These are phyloP conservation scores for Talaromyces thailandensis DNA, from an alignment of 495 filamentous ascomycete genomes.

Conservation along the genomic window DNA sequence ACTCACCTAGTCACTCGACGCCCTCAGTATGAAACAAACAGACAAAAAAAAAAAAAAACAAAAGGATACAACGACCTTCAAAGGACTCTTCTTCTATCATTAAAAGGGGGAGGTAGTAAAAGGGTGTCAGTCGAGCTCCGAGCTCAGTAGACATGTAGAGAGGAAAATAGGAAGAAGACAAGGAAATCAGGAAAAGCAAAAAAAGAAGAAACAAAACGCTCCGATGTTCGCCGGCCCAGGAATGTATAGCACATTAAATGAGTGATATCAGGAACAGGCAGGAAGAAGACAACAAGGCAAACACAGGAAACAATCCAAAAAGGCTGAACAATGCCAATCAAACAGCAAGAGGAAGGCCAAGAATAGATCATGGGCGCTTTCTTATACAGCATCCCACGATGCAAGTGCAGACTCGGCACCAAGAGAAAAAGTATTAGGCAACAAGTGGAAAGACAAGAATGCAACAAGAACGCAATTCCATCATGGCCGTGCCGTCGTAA, in stretches of 20 bases:
- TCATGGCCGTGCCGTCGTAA: conserved; percentile 11
- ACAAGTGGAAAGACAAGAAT: not conserved
- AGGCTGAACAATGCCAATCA: not conserved
- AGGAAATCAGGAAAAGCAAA: not conserved
- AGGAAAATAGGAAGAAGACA: not conserved
- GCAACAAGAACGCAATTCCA: conserved; percentile 7
- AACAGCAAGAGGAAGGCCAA: not conserved
- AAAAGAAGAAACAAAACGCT: conserved; percentile 1
- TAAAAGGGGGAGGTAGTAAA: not conserved
- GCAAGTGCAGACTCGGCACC: not conserved
- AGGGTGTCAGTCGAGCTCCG: not conserved
- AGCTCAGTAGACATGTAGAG: not conserved
- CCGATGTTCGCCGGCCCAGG: conserved; percentile 8
- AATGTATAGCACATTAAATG: conserved; percentile 8
- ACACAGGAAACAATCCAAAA: conserved; percentile 1
- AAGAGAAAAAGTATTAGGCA: not conserved
- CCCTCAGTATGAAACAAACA: not conserved
- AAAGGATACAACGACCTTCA: not conserved
- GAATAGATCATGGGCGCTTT: not conserved
- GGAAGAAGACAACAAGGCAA: conserved; percentile 3
- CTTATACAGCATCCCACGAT: conserved; percentile 1
- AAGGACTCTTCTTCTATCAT: not conserved
- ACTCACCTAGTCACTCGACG: not conserved
- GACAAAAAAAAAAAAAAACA: not conserved
- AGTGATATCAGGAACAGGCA: conserved; percentile 6